phyloP scores from a whole-genome alignment of 23 red algal genomes.

The Gracilaria gracilis region DNA sequence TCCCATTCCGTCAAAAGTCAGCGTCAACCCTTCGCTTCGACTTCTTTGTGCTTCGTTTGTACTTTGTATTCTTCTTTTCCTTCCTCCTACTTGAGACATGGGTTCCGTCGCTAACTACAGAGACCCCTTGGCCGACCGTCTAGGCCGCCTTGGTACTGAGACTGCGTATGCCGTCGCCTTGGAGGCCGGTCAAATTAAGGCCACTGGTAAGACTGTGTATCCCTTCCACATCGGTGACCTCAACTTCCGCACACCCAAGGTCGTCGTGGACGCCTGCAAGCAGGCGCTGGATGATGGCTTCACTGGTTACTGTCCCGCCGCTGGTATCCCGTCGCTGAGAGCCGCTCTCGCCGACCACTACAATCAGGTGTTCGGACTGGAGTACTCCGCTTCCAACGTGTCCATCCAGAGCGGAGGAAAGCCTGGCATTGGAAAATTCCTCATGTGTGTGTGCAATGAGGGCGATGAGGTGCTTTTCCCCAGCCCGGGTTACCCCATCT shows the following conservation, averaged over 20 bases:
- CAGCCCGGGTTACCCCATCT: constrained; percentile 90
- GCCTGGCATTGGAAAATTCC: constrained; percentile 81
- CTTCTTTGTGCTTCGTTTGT: constrained; percentile 14
- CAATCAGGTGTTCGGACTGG: constrained; percentile 76
- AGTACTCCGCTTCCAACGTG: constrained; percentile 60
- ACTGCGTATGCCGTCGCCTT: constrained; percentile 75
- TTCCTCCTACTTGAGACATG: constrained; percentile 35
- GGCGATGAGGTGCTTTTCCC: constrained; percentile 95
- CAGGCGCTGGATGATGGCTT: constrained; percentile 74
- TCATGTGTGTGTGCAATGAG: constrained; percentile 76
- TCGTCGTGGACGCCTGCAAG: constrained; percentile 81
- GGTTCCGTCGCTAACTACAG: constrained; percentile 63
- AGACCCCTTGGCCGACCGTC: constrained; percentile 73
- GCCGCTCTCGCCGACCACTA: constrained; percentile 70
- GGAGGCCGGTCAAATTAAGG: constrained; percentile 74
- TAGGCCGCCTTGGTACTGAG: constrained; percentile 73
- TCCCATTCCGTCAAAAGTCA: too few relatives aligned
- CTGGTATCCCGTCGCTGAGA: constrained; percentile 75
- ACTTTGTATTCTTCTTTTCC: not conserved
- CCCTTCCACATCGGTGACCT: constrained; percentile 90
- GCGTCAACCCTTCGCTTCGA: not conserved
- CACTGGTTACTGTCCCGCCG: constrained; percentile 81
- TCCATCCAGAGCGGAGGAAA: constrained; percentile 80
- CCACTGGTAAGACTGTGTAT: constrained; percentile 62
- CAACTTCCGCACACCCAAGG: constrained; percentile 77